A percentile compares a stretch with the other conserved stretches of the same genome.
Conservation (phyloP, 192 early-diverging fungal species). For the Gryganskiella cystojenkinii region DNA sequence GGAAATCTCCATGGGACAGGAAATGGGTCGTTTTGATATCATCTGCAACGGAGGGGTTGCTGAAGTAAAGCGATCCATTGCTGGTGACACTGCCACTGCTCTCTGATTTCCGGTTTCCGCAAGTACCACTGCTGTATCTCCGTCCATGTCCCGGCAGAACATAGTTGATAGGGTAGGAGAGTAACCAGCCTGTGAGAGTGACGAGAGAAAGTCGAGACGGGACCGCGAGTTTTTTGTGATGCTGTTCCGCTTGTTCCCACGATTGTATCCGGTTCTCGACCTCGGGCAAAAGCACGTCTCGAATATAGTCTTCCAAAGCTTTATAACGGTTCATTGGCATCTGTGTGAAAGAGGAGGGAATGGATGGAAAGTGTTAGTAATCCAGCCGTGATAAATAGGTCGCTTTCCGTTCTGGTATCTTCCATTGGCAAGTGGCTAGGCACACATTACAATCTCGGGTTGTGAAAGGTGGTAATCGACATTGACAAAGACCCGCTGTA, state of each 20-base stretch:
- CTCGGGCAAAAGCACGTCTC: slow-evolving; percentile 14
- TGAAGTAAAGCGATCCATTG: no score
- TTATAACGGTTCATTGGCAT: slow-evolving; percentile 24
- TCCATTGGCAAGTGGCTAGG: background rate
- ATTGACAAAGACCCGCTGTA: slow-evolving; percentile 31
- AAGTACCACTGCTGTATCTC: slow-evolving; percentile 10
- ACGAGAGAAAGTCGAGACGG: slow-evolving; percentile 23
- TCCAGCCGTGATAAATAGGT: no score
- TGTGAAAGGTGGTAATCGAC: slow-evolving; percentile 20
- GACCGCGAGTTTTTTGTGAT: background rate
- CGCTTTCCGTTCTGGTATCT: no score
- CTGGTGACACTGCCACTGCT: background rate
- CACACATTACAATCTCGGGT: slow-evolving; percentile 36
- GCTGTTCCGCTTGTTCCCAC: slow-evolving; percentile 18
- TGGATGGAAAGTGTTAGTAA: no score
- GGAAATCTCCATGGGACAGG: no score
- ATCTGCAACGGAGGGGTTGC: no score
- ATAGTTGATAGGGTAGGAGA: slow-evolving; percentile 32
- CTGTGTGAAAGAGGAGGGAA: slow-evolving; percentile 4
- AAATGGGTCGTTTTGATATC: background rate
- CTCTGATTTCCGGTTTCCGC: background rate
- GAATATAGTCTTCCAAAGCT: slow-evolving; percentile 20
- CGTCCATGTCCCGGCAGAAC: slow-evolving; percentile 20
- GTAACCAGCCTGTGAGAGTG: slow-evolving; percentile 26
- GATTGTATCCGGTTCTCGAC: slow-evolving; percentile 8